These are phyloP conservation scores for Aspergillus conjunctus DNA, from an alignment of 495 filamentous ascomycete genomes.

Conservation along the genomic window DNA sequence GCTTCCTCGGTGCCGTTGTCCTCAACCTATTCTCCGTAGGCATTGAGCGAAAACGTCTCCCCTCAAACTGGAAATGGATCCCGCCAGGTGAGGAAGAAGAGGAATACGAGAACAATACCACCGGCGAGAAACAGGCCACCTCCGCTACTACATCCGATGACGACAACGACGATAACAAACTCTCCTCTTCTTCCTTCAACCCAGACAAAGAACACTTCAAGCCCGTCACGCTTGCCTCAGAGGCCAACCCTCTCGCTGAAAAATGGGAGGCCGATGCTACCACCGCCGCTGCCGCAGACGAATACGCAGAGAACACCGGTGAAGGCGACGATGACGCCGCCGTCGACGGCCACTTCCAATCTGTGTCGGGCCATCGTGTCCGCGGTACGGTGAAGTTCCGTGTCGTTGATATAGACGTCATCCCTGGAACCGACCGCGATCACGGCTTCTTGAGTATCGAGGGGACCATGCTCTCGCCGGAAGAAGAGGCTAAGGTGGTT, in stretches of 20 bases:
- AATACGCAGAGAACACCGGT: slow-evolving; percentile 21
- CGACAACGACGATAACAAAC: slow-evolving; percentile 36
- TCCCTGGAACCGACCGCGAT: slow-evolving; percentile 57
- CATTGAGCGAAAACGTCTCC: slow-evolving; percentile 66
- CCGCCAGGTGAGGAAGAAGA: slow-evolving; percentile 45
- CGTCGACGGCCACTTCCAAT: slow-evolving; percentile 59
- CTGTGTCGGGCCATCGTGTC: slow-evolving; percentile 62
- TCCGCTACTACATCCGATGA: slow-evolving; percentile 22
- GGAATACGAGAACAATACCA: slow-evolving; percentile 24
- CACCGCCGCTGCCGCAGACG: slow-evolving; percentile 22
- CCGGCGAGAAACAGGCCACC: slow-evolving; percentile 3
- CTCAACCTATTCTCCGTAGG: slow-evolving; percentile 77
- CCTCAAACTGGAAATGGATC: slow-evolving; percentile 67
- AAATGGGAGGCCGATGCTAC: slow-evolving; percentile 23
- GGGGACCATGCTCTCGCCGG: slow-evolving; percentile 62
- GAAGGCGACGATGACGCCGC: slow-evolving; percentile 36
- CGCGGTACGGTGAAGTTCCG: slow-evolving; percentile 62
- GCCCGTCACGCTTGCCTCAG: slow-evolving; percentile 37
- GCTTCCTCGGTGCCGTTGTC: slow-evolving; percentile 68
- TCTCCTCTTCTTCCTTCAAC: slow-evolving; percentile 35
- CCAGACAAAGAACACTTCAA: slow-evolving; percentile 48
- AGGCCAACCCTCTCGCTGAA: slow-evolving; percentile 34
- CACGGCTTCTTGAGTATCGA: slow-evolving; percentile 67
- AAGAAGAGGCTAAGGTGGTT: slow-evolving; percentile 46
- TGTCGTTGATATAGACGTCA: slow-evolving; percentile 64